Evolutionary conservation across 2,329 filamentous ascomycete species (phyloP), one percentile per base, ranked within the genome.

Genomic region (Penicillium freii): DNA sequence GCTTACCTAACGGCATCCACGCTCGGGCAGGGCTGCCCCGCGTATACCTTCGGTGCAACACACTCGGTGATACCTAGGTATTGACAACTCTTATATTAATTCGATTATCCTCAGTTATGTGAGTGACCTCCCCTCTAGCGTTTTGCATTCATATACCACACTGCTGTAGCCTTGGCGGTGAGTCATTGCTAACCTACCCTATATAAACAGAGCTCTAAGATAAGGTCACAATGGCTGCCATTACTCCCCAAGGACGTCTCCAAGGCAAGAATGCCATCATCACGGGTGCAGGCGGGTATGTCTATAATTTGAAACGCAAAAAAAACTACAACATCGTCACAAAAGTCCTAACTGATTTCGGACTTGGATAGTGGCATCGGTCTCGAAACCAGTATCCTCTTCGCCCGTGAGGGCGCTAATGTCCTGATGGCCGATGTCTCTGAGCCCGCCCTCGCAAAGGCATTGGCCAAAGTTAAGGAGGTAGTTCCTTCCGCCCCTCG

Each of bases 351-450:
- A 36, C 50, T 15, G 10, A 21, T n/a, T 34, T 8, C 27, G 21
- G 7, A 4, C 31, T 36, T 25, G 27, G 15, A 34, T 51, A 77
- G 92, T 70, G 92, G 92, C 70, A 97, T 97, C 70, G 92, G 92
- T 64, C 88, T 97, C 48, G 92, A 97, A 80, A 96, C 92, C 2
- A 85, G 84, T 55, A 92, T 97, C 66, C 88, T 96, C 58, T 96
- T 97, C 71, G 88, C 87, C 58, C 89, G 89, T 63, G 92, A 97
- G 80, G 92, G 92, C 61, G 92, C 91, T 70, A 88, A 84, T 61
- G 86, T 97, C 56, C 80, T 96, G 64, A 87, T 97, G 85, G 84
- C 89, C 60, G 92, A 97, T 71, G 91, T 96, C 66, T 93, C 91
- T 5, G 84, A 81, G 44, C 85, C 87, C 5, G 90, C 90, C 1